Percentiles rank a stretch among this genome's conserved stretches.
These are phyloP conservation scores for Stagonosporopsis cucurbitacearum DNA, from an alignment of 2,329 filamentous ascomycete genomes.

Conservation along the genomic window DNA sequence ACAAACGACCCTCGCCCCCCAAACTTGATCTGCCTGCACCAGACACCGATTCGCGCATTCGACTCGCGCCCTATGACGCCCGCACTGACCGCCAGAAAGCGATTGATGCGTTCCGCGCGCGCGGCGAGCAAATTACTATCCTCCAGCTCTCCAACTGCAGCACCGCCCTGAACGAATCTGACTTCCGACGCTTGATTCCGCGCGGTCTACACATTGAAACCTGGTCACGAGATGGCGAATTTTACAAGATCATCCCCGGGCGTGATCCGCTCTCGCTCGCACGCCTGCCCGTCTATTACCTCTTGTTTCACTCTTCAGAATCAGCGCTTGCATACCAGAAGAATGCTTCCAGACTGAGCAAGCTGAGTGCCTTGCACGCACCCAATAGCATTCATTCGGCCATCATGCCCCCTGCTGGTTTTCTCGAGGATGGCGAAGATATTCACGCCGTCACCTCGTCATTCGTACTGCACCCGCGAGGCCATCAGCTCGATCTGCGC, in stretches of 20 bases:
- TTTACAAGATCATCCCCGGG: constrained; percentile 68
- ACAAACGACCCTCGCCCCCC: constrained; percentile 31
- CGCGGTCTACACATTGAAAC: constrained; percentile 69
- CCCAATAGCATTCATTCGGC: constrained; percentile 52
- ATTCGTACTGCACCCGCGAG: constrained; percentile 56
- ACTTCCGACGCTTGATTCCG: constrained; percentile 73
- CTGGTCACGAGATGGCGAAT: constrained; percentile 66
- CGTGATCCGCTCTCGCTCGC: constrained; percentile 69
- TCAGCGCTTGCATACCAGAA: constrained; percentile 68
- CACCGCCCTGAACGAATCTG: constrained; percentile 64
- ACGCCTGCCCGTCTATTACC: constrained; percentile 69
- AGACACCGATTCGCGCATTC: constrained; percentile 18
- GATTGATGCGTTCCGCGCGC: constrained; percentile 31
- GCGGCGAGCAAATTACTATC: constrained; percentile 45
- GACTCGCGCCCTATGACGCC: not conserved
- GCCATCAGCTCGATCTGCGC: constrained; percentile 31
- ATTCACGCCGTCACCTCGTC: constrained; percentile 49
- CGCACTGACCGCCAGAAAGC: constrained; percentile 8
- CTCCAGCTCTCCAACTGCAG: constrained; percentile 63
- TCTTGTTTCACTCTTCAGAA: constrained; percentile 68
- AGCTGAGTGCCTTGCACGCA: constrained; percentile 54
- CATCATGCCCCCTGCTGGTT: constrained; percentile 52
- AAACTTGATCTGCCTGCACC: constrained; percentile 36
- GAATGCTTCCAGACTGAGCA: constrained; percentile 60
- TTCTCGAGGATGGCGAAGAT: constrained; percentile 57